Evolutionary conservation across 2,329 filamentous ascomycete species (phyloP).

Genomic region (Fusarium sp.): DNA sequence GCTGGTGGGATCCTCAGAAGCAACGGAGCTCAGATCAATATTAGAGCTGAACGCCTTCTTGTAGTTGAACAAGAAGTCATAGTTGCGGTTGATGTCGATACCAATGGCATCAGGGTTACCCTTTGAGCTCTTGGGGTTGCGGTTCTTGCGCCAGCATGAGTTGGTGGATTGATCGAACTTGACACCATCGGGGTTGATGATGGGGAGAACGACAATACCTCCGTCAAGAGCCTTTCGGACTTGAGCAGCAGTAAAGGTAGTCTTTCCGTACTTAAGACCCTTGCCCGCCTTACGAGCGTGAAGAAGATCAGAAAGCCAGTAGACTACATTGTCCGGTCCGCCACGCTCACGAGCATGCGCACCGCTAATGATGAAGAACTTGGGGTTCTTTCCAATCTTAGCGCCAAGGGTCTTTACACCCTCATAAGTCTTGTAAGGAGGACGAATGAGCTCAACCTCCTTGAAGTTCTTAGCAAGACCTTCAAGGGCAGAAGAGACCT

Average conservation of each 20-base stretch:
- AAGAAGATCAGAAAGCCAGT: slow-evolving; percentile 69
- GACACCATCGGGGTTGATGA: slow-evolving; percentile 68
- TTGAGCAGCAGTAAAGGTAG: slow-evolving; percentile 64
- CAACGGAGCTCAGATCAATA: slow-evolving; percentile 54
- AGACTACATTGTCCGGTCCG: slow-evolving; percentile 66
- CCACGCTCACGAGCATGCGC: slow-evolving; percentile 71
- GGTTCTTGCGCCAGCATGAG: slow-evolving; percentile 69
- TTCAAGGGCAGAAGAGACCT: slow-evolving; percentile 59
- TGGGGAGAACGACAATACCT: slow-evolving; percentile 65
- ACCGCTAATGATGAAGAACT: slow-evolving; percentile 65
- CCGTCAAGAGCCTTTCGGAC: slow-evolving; percentile 64
- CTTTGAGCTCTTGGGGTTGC: slow-evolving; percentile 57
- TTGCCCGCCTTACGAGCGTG: slow-evolving; percentile 62
- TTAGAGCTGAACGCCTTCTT: slow-evolving; percentile 55
- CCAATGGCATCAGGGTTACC: slow-evolving; percentile 54
- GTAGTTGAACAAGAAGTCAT: slow-evolving; percentile 69
- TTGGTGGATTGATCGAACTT: slow-evolving; percentile 63
- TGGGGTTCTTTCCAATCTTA: slow-evolving; percentile 60
- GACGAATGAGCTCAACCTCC: slow-evolving; percentile 55
- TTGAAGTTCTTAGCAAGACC: slow-evolving; percentile 56
- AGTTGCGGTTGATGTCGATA: slow-evolving; percentile 69
- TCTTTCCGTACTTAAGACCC: slow-evolving; percentile 65
- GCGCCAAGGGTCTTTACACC: slow-evolving; percentile 55
- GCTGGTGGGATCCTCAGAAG: slow-evolving; percentile 55
- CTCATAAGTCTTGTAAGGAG: slow-evolving; percentile 60